Evolutionary conservation across 2,329 filamentous ascomycete genomes (phyloP), one percentile per base, ranked within the genome.

Genomic region (Zymoseptoria crescenta): DNA sequence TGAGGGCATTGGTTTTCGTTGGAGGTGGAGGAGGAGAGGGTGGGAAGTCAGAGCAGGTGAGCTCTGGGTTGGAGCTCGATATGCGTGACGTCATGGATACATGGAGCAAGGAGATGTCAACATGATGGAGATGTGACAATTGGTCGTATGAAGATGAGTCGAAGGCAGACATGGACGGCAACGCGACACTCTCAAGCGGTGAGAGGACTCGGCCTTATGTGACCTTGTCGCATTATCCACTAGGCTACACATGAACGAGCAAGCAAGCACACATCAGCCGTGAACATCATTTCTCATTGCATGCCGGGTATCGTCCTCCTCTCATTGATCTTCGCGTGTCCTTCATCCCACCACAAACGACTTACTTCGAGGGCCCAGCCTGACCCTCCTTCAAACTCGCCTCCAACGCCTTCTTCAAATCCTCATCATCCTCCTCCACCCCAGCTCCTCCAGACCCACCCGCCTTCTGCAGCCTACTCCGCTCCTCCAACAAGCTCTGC

Each of bases 401-500:
- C 66, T 82, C 79, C 69, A 86, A 74, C 1, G 81, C 83, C 63
- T 70, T 72, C 64, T 73, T 79, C 59, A 86, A 64, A n/a, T 84
- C 82, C 65, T 84, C 82, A 52, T 73, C 70, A 55, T 72, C 62
- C 57, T 51, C 19, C 20, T 21, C 41, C 5, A 19, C 28, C 19
- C n/a, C n/a, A n/a, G n/a, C n/a, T n/a, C n/a, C n/a, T n/a, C n/a
- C n/a, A n/a, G n/a, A 28, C 35, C 59, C 64, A 6, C 56, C 60
- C 4, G 56, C 70, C 19, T 67, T 72, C 1, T 69, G 74, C 62
- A 74, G 76, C 69, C 68, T 64, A 64, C 78, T 74, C 69, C 85
- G 79, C 64, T 86, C 85, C 73, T 93, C 89, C 0, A 82, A 79
- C 49, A 90, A 70, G 71, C 87, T 91, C 75, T 91, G 87, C 76